Percentiles rank a stretch among this genome's conserved stretches.
Evolutionary conservation across 805 yeast genomes (phyloP).

Genomic region (Myxozyma geophila): DNA sequence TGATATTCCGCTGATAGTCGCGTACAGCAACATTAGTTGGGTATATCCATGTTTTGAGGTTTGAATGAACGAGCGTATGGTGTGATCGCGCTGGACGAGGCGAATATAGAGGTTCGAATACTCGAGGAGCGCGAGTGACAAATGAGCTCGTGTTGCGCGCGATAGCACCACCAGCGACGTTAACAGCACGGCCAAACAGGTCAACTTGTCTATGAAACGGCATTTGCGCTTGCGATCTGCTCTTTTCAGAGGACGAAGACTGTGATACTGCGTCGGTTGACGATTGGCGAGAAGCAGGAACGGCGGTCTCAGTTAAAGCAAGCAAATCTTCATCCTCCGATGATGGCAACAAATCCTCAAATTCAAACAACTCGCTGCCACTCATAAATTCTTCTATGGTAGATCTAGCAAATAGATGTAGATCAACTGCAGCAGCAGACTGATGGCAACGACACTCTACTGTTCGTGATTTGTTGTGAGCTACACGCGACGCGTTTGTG

Average conservation of each 20-base stretch:
- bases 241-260: neutral
- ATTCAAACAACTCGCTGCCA: neutral
- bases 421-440: too few species aligned
- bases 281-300: neutral
- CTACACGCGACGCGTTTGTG: neutral
- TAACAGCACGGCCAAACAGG: slow-evolving; percentile 20
- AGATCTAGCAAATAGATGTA: too few species aligned
- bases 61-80: slow-evolving; percentile 53
- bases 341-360: slow-evolving; percentile 11
- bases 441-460: too few species aligned
- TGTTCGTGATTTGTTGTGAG: neutral
- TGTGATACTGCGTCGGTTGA: neutral
- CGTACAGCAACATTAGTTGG: slow-evolving; percentile 85
- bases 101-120: slow-evolving; percentile 19
- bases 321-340: slow-evolving; percentile 15
- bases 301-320: neutral
- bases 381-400: neutral
- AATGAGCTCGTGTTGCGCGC: slow-evolving; percentile 8
- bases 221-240: neutral
- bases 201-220: slow-evolving; percentile 9
- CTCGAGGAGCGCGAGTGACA: neutral
- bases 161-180: neutral
- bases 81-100: slow-evolving; percentile 18
- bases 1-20: slow-evolving; percentile 86
- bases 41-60: slow-evolving; percentile 62